These are phyloP conservation scores for Pholiota adiposa DNA, from an alignment of 1,284 basidiomycete genomes.

Conservation along the genomic window DNA sequence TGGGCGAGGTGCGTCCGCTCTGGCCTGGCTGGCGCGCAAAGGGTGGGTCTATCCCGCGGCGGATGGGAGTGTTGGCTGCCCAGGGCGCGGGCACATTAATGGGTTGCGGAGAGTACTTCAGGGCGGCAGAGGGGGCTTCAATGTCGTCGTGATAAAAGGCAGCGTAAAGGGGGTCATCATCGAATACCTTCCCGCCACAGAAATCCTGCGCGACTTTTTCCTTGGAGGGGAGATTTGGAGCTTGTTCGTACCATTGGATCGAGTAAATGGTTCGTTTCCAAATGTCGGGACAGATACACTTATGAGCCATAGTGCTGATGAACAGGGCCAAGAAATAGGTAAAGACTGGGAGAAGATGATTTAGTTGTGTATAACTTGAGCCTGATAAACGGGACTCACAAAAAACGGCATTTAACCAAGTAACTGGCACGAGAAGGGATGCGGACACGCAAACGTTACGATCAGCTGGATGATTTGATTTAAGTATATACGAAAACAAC, in stretches of 20 bases:
- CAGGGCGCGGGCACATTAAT: conserved; percentile 43
- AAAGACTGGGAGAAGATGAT: conserved; percentile 43
- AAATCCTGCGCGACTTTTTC: conserved; percentile 16
- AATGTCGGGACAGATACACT: conserved; percentile 43
- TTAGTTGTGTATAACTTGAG: neutral
- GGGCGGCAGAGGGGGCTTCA: conserved; percentile 30
- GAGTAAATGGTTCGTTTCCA: conserved; percentile 55
- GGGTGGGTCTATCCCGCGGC: conserved; percentile 57
- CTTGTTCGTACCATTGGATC: conserved; percentile 60
- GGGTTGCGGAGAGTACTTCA: conserved; percentile 17
- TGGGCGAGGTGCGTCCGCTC: conserved; percentile 12
- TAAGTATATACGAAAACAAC: neutral
- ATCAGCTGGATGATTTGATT: conserved; percentile 31
- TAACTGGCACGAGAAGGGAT: conserved; percentile 52
- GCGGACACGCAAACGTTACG: conserved; percentile 57
- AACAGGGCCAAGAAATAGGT: conserved; percentile 59
- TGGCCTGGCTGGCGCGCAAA: conserved; percentile 30
- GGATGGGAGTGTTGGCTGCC: conserved; percentile 42
- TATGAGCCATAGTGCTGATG: conserved; percentile 48
- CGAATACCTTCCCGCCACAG: conserved; percentile 9
- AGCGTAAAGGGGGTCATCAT: conserved; percentile 28
- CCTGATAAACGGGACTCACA: conserved; percentile 41
- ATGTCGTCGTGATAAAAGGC: conserved; percentile 34
- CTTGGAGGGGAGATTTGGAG: conserved; percentile 14
- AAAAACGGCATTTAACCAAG: conserved; percentile 57